Base-by-base conservation (phyloP, 2,329 filamentous ascomycete species). In the Monosporascus cannonballus region DNA sequence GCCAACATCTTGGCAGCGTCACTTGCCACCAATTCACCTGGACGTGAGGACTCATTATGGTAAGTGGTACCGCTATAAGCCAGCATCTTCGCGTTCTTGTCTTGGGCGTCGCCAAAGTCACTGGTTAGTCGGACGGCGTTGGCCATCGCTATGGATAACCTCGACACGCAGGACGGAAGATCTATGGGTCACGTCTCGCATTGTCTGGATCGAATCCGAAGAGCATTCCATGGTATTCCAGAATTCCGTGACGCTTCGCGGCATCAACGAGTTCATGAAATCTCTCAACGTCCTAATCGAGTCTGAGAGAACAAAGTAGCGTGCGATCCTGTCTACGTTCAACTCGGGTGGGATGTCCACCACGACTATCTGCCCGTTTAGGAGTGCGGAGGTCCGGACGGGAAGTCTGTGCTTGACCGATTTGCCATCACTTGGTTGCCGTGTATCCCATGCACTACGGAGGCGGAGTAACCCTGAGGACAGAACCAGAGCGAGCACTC, bases 401-500 rank as follows among this genome's bases (percentile, higher is more conserved):
- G 56, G 30, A 69, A 57, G 0, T 58, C 54, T 0, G 65, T 66
- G 11, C 61, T 62, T 17, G 68, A 65, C 69, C 65, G 71, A 41
- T 57, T 64, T 3, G 39, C 59, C 5, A 61, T 50, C 1, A 64
- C 42, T 0, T 47, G 60, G 42, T 67, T 64, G 6, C 59, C 59
- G 18, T 64, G 54, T 34, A 59, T 54, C 18, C 70, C 67, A 20
- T 70, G 62, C 17, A 42, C 58, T 4, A 69, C 61, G 2, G 56
- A 58, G 24, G 69, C 54, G 17, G 63, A 61, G 52, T 64, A 67
- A 11, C 61, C 64, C 50, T 67, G 62, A 20, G 72, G 60, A 48
- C 71, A 73, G 51, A 71, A 69, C 70, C 69, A 73, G 1, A 73
- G 46, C 0, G 63, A 62, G 42, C 70, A 73, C 48, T 69, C 62